These are phyloP conservation scores for Hansfordia pulvinata DNA, from an alignment of 2,329 filamentous ascomycete genomes.

Conservation along the genomic window DNA sequence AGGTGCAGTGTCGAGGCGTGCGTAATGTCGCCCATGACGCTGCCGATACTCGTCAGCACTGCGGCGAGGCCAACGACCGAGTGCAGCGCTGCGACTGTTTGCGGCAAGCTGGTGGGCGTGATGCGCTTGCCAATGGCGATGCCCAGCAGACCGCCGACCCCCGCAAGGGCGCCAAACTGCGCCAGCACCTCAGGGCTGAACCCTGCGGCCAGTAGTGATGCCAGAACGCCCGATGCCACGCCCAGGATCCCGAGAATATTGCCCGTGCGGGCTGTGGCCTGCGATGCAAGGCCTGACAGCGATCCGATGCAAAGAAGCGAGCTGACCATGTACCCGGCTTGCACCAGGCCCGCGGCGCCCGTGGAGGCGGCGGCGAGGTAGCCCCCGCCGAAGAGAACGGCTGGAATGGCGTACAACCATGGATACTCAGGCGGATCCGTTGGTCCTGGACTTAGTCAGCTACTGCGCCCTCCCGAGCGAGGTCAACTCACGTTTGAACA, in stretches of 20 bases:
- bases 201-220: constrained; percentile 68
- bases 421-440: constrained; percentile 82
- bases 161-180: constrained; percentile 68
- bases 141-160: constrained; percentile 52
- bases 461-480: not conserved
- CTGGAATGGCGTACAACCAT: constrained; percentile 74
- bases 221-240: constrained; percentile 69
- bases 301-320: constrained; percentile 78
- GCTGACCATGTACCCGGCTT: constrained; percentile 77
- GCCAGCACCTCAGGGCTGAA: constrained; percentile 66
- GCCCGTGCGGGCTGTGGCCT: constrained; percentile 69
- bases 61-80: constrained; percentile 83
- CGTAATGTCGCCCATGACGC: constrained; percentile 61
- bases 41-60: constrained; percentile 78
- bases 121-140: constrained; percentile 74
- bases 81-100: constrained; percentile 80
- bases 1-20: constrained; percentile 68
- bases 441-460: constrained; percentile 33
- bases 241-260: constrained; percentile 81
- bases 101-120: constrained; percentile 75
- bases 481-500: constrained; percentile 55
- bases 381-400: constrained; percentile 63
- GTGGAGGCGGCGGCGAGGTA: constrained; percentile 70
- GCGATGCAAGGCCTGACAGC: constrained; percentile 67
- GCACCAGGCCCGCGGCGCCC: constrained; percentile 71